Evolutionary conservation across 1,284 basidiomycete genomes (phyloP).

Genomic region (Sporisorium sorghi): DNA sequence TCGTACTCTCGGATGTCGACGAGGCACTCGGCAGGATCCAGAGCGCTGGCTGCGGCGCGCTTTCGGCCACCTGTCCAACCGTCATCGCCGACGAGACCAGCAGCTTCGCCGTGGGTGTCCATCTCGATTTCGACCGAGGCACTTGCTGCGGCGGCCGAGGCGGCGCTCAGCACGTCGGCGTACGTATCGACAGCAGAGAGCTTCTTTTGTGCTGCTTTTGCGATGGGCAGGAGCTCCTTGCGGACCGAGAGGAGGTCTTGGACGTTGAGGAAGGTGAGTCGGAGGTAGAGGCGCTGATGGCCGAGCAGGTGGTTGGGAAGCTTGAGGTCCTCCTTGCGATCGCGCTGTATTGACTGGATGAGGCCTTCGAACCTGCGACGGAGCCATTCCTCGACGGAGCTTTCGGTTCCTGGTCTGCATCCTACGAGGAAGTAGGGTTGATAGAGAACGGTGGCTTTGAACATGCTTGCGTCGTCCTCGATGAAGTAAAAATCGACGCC

Average conservation of each 20-base stretch:
- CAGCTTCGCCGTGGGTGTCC: slow-evolving; percentile 34
- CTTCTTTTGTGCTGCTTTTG: slow-evolving; percentile 89
- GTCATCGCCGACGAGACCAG: slow-evolving; percentile 69
- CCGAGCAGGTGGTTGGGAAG: slow-evolving; percentile 96
- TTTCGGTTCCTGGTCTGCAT: slow-evolving; percentile 85
- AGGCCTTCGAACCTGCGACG: slow-evolving; percentile 91
- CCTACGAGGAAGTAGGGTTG: slow-evolving; percentile 95
- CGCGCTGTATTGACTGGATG: slow-evolving; percentile 78
- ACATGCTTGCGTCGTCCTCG: slow-evolving; percentile 94
- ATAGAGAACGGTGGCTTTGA: slow-evolving; percentile 91
- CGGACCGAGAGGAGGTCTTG: slow-evolving; percentile 88
- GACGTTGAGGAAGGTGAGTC: slow-evolving; percentile 91
- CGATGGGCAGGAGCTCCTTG: slow-evolving; percentile 88
- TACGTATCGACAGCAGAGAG: slow-evolving; percentile 96
- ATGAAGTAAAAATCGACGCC: slow-evolving; percentile 98
- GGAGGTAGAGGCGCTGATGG: slow-evolving; percentile 85
- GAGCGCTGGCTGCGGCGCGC: slow-evolving; percentile 55
- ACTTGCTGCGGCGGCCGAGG: slow-evolving; percentile 44
- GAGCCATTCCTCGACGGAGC: slow-evolving; percentile 93
- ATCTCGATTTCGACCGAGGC: slow-evolving; percentile 53
- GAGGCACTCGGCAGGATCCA: slow-evolving; percentile 88
- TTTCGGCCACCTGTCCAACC: slow-evolving; percentile 41
- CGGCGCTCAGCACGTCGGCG: slow-evolving; percentile 87
- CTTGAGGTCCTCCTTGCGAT: slow-evolving; percentile 92
- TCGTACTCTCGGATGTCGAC: slow-evolving; percentile 97